Evolutionary conservation across 1,139 yeast species (phyloP).

Genomic region (Suzukiozyma palmioleophila): DNA sequence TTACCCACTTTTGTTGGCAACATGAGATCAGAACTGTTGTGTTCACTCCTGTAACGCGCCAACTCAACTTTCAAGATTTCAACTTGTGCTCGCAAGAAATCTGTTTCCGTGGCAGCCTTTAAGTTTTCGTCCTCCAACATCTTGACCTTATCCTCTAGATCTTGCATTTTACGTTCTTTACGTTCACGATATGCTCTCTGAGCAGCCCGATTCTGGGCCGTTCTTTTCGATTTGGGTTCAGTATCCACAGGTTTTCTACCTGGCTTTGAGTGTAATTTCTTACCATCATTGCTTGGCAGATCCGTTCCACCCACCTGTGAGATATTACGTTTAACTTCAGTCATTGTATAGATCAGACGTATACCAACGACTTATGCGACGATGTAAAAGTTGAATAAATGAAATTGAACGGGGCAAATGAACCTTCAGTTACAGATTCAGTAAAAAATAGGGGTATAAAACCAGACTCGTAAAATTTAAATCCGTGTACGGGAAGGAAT

Average conservation of each 20-base stretch:
- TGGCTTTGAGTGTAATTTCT: constrained; percentile 38
- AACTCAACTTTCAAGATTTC: constrained; percentile 70
- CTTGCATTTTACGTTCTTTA: constrained; percentile 82
- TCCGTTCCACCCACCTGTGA: constrained; percentile 20
- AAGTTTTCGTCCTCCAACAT: constrained; percentile 67
- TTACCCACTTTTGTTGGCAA: constrained; percentile 33
- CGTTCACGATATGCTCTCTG: constrained; percentile 95
- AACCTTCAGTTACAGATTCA: too few species aligned
- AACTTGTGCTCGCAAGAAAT: constrained; percentile 72
- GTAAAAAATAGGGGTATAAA: too few species aligned
- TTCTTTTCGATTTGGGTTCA: constrained; percentile 81
- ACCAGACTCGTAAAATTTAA: too few species aligned
- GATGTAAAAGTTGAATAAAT: too few species aligned
- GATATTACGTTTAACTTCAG: constrained; percentile 34
- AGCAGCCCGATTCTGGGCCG: constrained; percentile 97
- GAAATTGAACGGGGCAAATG: too few species aligned
- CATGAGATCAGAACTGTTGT: constrained; percentile 29
- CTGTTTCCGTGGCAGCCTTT: constrained; percentile 62
- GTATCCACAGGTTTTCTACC: constrained; percentile 72
- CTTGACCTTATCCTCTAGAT: constrained; percentile 74
- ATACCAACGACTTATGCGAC: too few species aligned
- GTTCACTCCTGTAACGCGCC: constrained; percentile 52
- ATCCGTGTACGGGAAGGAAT: too few species aligned
- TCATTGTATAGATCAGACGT: constrained; percentile 14
- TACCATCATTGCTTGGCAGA: constrained; percentile 23